Percentiles rank a stretch among this genome's conserved stretches.
Conservation (phyloP, 2,329 filamentous ascomycete species). For the Bipolaris bicolor region DNA sequence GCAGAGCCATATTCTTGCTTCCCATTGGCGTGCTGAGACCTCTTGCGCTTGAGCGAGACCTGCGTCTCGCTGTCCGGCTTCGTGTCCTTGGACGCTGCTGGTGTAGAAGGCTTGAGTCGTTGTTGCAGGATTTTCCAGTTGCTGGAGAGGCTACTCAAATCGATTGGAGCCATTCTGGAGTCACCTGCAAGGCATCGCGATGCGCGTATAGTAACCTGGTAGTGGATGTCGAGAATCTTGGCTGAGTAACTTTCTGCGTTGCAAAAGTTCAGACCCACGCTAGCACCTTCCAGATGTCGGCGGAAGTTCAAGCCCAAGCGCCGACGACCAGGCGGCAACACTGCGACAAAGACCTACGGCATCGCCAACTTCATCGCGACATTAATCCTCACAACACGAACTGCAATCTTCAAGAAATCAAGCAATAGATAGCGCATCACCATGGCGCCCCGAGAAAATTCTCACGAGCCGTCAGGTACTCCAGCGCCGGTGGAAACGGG, state of each 20-base stretch:
- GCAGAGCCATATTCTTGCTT: conserved; percentile 19
- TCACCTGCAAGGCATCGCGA: conserved; percentile 41
- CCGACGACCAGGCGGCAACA: conserved; percentile 30
- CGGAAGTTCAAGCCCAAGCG: conserved; percentile 12
- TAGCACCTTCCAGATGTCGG: conserved; percentile 22
- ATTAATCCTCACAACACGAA: conserved; percentile 36
- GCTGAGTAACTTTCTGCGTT: conserved; percentile 22
- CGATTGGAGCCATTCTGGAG: conserved; percentile 48
- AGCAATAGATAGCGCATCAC: conserved; percentile 14
- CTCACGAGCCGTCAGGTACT: conserved; percentile 60
- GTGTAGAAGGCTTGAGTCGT: conserved; percentile 51
- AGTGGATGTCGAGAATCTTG: conserved; percentile 22
- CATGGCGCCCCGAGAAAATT: conserved; percentile 64
- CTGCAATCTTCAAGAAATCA: conserved; percentile 25
- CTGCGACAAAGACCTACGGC: conserved; percentile 32
- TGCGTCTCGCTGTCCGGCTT: conserved; percentile 32
- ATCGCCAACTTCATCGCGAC: conserved; percentile 39
- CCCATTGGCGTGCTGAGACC: conserved; percentile 30
- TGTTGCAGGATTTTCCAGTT: conserved; percentile 83
- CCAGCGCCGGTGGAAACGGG: conserved; percentile 73
- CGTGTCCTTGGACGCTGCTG: conserved; percentile 35
- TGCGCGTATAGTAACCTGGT: conserved; percentile 18
- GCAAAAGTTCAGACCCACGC: conserved; percentile 33
- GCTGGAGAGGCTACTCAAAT: conserved; percentile 52
- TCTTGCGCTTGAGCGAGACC: conserved; percentile 45